These are phyloP conservation scores for Fusarium proliferatum DNA, from an alignment of 2,329 filamentous ascomycete species.

Conservation along the genomic window DNA sequence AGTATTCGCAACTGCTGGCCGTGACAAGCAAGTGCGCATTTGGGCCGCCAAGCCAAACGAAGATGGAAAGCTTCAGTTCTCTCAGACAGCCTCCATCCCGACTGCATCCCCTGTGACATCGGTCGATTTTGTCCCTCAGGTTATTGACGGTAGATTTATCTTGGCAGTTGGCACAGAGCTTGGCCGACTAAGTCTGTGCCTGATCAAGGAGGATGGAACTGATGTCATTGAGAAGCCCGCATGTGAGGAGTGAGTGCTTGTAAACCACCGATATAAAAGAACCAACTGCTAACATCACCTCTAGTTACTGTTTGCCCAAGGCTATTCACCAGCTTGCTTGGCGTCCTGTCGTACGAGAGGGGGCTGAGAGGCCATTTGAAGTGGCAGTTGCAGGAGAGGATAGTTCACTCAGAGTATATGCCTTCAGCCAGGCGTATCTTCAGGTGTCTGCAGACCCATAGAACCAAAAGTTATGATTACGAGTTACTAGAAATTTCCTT, in stretches of 20 bases:
- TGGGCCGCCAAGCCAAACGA: constrained; percentile 62
- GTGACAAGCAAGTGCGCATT: constrained; percentile 86
- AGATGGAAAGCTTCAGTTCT: constrained; percentile 55
- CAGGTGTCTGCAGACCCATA: constrained; percentile 29
- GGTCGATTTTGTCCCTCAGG: constrained; percentile 69
- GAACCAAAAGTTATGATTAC: constrained; percentile 26
- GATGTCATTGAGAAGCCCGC: constrained; percentile 52
- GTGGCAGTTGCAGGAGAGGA: constrained; percentile 70
- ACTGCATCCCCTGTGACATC: constrained; percentile 74
- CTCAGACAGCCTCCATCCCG: constrained; percentile 64
- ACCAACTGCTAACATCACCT: constrained; percentile 21
- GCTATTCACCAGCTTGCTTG: constrained; percentile 76
- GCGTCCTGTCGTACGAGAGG: constrained; percentile 62
- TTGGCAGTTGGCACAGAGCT: constrained; percentile 70
- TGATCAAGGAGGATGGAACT: constrained; percentile 54
- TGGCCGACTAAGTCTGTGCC: constrained; percentile 59
- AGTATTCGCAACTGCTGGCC: constrained; percentile 85
- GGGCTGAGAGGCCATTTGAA: constrained; percentile 48
- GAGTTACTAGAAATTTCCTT: neutral
- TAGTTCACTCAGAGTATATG: constrained; percentile 68
- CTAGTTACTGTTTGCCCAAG: constrained; percentile 64
- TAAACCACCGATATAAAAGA: neutral
- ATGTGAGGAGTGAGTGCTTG: constrained; percentile 52
- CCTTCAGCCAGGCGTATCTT: constrained; percentile 50
- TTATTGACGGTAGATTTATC: constrained; percentile 49